These are phyloP conservation scores for Alnus rubra DNA, from an alignment of 306 rosid species.

Conservation along the genomic window DNA sequence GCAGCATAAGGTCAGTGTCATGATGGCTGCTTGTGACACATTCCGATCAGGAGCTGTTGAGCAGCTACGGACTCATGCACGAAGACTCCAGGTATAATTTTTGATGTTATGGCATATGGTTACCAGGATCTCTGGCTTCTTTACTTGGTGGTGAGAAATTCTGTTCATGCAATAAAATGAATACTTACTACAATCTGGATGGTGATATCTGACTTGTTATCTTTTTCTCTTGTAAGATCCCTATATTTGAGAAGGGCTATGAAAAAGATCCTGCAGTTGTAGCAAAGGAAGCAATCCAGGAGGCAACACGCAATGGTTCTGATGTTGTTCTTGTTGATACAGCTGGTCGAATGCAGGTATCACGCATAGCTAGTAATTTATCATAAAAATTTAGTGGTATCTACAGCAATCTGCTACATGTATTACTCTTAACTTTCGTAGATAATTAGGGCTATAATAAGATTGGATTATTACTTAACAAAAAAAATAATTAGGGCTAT, in stretches of 20 bases:
- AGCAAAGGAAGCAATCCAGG: slow-evolving; percentile 98
- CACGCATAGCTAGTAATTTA: slow-evolving; percentile 9
- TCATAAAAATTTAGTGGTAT: not conserved
- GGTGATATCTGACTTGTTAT: slow-evolving; percentile 6
- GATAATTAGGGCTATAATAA: slow-evolving; percentile 12
- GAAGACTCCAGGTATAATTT: slow-evolving; percentile 85
- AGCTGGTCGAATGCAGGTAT: slow-evolving; percentile 99
- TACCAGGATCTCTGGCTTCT: not conserved
- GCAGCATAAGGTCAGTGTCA: slow-evolving; percentile 80
- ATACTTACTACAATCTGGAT: not conserved
- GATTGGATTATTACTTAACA: too few relatives aligned
- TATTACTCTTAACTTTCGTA: not conserved
- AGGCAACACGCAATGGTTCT: slow-evolving; percentile 86
- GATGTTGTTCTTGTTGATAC: slow-evolving; percentile 98
- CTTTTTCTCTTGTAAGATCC: slow-evolving; percentile 56
- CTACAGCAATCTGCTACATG: not conserved
- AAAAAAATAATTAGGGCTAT: slow-evolving; percentile 6
- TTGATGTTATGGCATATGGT: slow-evolving; percentile 15
- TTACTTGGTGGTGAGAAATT: not conserved
- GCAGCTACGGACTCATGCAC: slow-evolving; percentile 98
- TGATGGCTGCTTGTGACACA: slow-evolving; percentile 99
- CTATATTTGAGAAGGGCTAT: slow-evolving; percentile 95
- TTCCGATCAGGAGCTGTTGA: slow-evolving; percentile 99
- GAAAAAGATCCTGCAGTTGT: slow-evolving; percentile 99
- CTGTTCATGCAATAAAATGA: not conserved